These are phyloP conservation scores for Spathaspora passalidarum DNA, from an alignment of 805 yeast genomes.

Conservation along the genomic window DNA sequence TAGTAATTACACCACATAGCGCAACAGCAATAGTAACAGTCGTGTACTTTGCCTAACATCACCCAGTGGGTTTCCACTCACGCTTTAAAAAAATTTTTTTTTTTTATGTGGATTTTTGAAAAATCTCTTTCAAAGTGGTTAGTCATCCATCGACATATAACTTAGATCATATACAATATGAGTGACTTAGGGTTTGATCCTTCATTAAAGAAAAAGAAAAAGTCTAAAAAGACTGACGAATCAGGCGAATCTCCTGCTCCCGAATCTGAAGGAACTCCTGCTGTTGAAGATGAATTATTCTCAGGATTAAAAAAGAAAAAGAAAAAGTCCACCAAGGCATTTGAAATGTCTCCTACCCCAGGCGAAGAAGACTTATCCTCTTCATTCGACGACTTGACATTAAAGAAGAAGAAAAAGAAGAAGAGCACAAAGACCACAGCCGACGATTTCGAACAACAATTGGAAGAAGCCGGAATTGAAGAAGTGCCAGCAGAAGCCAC, in stretches of 20 bases:
- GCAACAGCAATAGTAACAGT: neutral
- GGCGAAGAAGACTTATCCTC: conserved; percentile 29
- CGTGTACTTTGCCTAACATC: conserved; percentile 1
- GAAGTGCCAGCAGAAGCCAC: conserved; percentile 33
- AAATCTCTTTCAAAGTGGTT: conserved; percentile 5
- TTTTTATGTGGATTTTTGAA: neutral
- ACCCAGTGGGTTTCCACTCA: neutral
- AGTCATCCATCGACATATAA: neutral
- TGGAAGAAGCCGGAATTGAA: conserved; percentile 85
- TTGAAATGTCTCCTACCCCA: conserved; percentile 19
- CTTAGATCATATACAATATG: conserved; percentile 19
- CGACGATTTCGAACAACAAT: conserved; percentile 80
- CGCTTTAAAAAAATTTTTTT: neutral
- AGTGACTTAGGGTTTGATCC: conserved; percentile 70
- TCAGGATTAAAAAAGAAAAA: conserved; percentile 75
- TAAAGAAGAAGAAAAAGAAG: conserved; percentile 83
- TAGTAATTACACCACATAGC: too few species aligned
- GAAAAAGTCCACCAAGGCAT: conserved; percentile 39
- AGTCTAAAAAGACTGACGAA: conserved; percentile 36
- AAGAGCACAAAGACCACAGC: conserved; percentile 48
- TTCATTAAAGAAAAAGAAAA: conserved; percentile 75
- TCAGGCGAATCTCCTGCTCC: conserved; percentile 4
- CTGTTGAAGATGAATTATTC: conserved; percentile 55
- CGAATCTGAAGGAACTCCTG: conserved; percentile 6
- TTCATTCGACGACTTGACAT: conserved; percentile 38